These are phyloP conservation scores for Casuarina equisetifolia DNA, from an alignment of 306 rosid species.

Conservation along the genomic window DNA sequence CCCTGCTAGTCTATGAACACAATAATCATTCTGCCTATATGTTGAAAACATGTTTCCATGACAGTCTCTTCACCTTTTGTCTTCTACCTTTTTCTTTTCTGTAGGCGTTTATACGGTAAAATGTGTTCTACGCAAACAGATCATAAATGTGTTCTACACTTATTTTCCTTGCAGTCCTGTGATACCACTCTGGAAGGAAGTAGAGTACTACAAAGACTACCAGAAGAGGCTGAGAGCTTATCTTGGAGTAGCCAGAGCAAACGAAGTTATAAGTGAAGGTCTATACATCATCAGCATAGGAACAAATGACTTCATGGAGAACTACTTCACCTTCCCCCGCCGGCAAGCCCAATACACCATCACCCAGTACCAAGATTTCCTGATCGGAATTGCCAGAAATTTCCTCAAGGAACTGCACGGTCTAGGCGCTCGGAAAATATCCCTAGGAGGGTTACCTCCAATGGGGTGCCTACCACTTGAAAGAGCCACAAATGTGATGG, in stretches of 20 bases:
- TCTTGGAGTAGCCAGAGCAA: conserved; percentile 53
- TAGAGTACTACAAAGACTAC: conserved; percentile 69
- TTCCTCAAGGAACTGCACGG: conserved; percentile 57
- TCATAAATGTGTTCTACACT: background rate
- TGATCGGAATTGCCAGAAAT: conserved; percentile 56
- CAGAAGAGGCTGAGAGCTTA: conserved; percentile 56
- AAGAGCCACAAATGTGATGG: conserved; percentile 58
- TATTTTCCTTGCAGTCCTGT: conserved; percentile 63
- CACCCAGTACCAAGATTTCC: conserved; percentile 51
- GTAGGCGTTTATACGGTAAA: background rate
- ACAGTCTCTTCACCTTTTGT: background rate
- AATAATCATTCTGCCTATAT: too few relatives aligned
- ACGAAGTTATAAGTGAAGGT: conserved; percentile 48
- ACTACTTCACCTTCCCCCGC: conserved; percentile 64
- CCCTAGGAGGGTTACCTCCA: conserved; percentile 89
- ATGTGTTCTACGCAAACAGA: background rate
- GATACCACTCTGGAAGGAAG: conserved; percentile 79
- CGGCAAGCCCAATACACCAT: conserved; percentile 52
- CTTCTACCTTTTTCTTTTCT: background rate
- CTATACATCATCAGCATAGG: conserved; percentile 70
- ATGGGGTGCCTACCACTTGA: conserved; percentile 97
- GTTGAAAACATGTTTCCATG: too few relatives aligned
- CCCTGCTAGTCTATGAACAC: too few relatives aligned
- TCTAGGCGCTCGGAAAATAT: conserved; percentile 81
- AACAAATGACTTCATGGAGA: conserved; percentile 88